A percentile compares a stretch with the other conserved stretches of the same genome.
These are phyloP conservation scores for Rhinocladiella mackenziei DNA, from an alignment of 2,329 filamentous ascomycete genomes.

Conservation along the genomic window DNA sequence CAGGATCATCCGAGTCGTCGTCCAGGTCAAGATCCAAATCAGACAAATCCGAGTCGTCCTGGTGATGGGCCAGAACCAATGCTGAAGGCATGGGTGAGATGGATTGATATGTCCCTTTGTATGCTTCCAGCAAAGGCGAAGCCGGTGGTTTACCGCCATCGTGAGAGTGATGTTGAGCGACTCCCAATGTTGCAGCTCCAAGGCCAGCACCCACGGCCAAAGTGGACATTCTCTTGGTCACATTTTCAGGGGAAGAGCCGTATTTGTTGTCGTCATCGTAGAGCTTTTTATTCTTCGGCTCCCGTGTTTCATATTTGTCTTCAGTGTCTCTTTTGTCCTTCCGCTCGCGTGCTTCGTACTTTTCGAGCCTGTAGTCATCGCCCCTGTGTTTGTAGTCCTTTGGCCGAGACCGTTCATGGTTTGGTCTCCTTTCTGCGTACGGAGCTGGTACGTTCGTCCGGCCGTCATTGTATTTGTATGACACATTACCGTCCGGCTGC, in stretches of 20 bases:
- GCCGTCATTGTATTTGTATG: slow-evolving; percentile 34
- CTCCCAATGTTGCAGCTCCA: slow-evolving; percentile 39
- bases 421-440: slow-evolving; percentile 14
- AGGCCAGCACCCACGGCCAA: slow-evolving; percentile 35
- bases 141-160: slow-evolving; percentile 56
- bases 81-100: slow-evolving; percentile 93
- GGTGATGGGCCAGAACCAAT: slow-evolving; percentile 55
- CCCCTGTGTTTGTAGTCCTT: slow-evolving; percentile 15
- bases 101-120: slow-evolving; percentile 89
- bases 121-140: slow-evolving; percentile 85
- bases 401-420: slow-evolving; percentile 18
- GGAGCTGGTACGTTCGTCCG: slow-evolving; percentile 10
- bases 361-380: slow-evolving; percentile 25
- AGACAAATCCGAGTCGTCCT: slow-evolving; percentile 53
- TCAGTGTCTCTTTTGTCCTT: slow-evolving; percentile 6
- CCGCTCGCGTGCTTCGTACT: slow-evolving; percentile 6
- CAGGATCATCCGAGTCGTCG: slow-evolving; percentile 32
- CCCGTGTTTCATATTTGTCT: slow-evolving; percentile 12
- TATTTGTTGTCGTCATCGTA: slow-evolving; percentile 19
- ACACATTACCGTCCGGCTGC: slow-evolving; percentile 34
- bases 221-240: slow-evolving; percentile 28
- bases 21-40: slow-evolving; percentile 36
- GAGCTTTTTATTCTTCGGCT: slow-evolving; percentile 23
- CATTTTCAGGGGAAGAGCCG: slow-evolving; percentile 17
- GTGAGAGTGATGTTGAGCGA: slow-evolving; percentile 31